phyloP scores from a whole-genome alignment of 306 rosid genomes.

The Corylus americana region DNA sequence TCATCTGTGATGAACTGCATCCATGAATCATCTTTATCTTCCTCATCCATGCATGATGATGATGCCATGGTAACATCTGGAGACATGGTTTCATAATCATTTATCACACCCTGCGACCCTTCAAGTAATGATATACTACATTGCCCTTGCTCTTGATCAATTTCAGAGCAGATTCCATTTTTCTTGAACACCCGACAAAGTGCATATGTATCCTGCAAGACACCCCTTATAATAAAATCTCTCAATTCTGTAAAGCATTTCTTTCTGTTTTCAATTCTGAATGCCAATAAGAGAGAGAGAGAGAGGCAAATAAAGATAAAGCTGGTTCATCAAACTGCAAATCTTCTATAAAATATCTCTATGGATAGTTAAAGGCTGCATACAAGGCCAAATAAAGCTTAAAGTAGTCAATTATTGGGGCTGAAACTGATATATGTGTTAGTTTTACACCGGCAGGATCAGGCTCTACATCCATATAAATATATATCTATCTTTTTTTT shows the following conservation, averaged over 20 bases:
- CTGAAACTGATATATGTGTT: constrained; percentile 9
- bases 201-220: constrained; percentile 91
- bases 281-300: neutral
- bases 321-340: constrained; percentile 11
- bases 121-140: constrained; percentile 55
- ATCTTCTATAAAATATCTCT: constrained; percentile 21
- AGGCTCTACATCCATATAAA: neutral
- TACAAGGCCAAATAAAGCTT: constrained; percentile 24
- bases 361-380: constrained; percentile 18
- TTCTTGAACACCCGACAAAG: constrained; percentile 96
- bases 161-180: constrained; percentile 87
- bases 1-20: constrained; percentile 94
- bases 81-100: constrained; percentile 76
- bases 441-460: neutral
- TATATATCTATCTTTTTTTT: neutral
- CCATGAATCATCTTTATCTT: constrained; percentile 96
- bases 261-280: too few relatives aligned
- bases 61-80: constrained; percentile 75
- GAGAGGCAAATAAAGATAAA: neutral
- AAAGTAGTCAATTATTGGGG: constrained; percentile 41
- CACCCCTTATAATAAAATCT: neutral
- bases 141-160: constrained; percentile 71
- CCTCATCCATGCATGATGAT: constrained; percentile 72
- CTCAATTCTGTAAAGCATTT: neutral
- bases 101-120: constrained; percentile 50